Evolutionary conservation across 495 filamentous ascomycete species (phyloP).

Genomic region (Penicillium flavigenum): DNA sequence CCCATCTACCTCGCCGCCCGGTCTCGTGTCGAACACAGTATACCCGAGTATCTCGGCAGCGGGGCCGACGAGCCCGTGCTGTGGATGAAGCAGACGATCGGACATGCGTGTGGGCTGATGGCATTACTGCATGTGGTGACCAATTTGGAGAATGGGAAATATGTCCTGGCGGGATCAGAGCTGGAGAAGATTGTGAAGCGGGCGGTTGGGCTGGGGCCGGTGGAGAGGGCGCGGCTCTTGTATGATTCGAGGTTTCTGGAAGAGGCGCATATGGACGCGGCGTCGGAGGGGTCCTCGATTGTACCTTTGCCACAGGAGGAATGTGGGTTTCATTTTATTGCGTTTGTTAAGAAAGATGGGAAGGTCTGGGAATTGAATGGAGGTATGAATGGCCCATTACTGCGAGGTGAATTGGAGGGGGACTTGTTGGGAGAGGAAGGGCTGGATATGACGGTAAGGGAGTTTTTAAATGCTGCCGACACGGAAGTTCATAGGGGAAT

Average conservation of each 20-base stretch:
- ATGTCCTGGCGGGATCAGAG: slow-evolving; percentile 36
- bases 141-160: slow-evolving; percentile 48
- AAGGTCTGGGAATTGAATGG: slow-evolving; percentile 85
- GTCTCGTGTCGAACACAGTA: slow-evolving; percentile 28
- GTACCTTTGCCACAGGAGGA: slow-evolving; percentile 63
- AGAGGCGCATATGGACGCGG: slow-evolving; percentile 66
- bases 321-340: slow-evolving; percentile 72
- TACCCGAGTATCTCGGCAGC: slow-evolving; percentile 47
- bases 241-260: slow-evolving; percentile 68
- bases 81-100: slow-evolving; percentile 67
- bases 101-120: slow-evolving; percentile 65
- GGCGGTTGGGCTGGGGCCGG: slow-evolving; percentile 40
- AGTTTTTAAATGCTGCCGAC: slow-evolving; percentile 57
- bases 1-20: slow-evolving; percentile 45
- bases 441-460: slow-evolving; percentile 59
- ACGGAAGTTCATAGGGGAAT: slow-evolving; percentile 58
- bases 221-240: slow-evolving; percentile 60
- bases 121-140: slow-evolving; percentile 58
- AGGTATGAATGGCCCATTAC: slow-evolving; percentile 66
- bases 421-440: slow-evolving; percentile 70
- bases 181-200: slow-evolving; percentile 29
- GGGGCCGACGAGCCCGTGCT: slow-evolving; percentile 55
- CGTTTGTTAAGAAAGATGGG: slow-evolving; percentile 70
- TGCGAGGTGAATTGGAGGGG: slow-evolving; percentile 60
- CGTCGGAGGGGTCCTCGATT: slow-evolving; percentile 61